Base-by-base conservation (phyloP, 2,329 filamentous ascomycete species). In the Colletotrichum sp. region DNA sequence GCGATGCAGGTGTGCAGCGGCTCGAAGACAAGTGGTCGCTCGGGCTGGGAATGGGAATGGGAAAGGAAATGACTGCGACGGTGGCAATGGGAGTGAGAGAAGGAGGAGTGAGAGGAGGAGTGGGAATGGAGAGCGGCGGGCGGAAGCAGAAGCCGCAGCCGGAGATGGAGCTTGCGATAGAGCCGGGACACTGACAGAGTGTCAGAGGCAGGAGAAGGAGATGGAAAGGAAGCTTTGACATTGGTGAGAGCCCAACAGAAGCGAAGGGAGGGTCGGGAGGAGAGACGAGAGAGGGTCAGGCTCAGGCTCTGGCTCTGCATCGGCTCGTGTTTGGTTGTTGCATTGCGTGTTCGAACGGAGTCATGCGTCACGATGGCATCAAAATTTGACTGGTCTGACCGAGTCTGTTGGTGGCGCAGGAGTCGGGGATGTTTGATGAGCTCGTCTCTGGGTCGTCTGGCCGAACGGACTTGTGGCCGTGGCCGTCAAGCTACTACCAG, bases 371-470 rank as follows among this genome's bases (percentile, higher is more conserved):
- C 68, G 68, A 63, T 70, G 13, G 68, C 57, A 63, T 63, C 68
- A 70, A 34, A 34, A 21, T 63, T 34, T 59, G 55, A 52, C 44
- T 52, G 24, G 39, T 60, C 68, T 63, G 68, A 63, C 57, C 32
- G 36, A 62, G 21, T 21, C 28, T 64, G 16, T 63, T 12, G 57
- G 36, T 52, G 57, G 26, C 39, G 57, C 57, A 70, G 57, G 62
- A 52, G 36, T 36, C 39, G 59, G 79, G 79, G 79, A 64, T 64
- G 62, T 64, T 44, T 64, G 78, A 80, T 77, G 79, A 81, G 82
- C 44, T 82, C 79, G 82, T 82, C 79, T 82, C 82, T 78, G 81
- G 44, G 10, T 52, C 44, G 44, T 52, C 12, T 52, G 44, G 44
- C 44, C 44, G 44, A 52, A 52, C 44, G 44, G 44, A 52, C 44